Conservation (phyloP, 2,329 filamentous ascomycete genomes). For the Akanthomyces lecanii region DNA sequence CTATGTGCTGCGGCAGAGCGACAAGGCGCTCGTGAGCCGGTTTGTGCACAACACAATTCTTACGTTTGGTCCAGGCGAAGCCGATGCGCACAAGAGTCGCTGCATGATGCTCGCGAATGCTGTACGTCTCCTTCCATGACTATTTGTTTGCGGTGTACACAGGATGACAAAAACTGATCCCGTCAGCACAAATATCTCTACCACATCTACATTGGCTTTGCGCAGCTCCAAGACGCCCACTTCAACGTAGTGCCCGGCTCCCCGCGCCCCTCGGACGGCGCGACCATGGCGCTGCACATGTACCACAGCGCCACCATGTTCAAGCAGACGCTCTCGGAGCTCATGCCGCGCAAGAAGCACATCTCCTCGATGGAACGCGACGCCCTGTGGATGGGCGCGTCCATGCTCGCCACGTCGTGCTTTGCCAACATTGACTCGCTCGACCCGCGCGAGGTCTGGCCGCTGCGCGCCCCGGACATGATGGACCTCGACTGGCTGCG, state of each 20-base stretch:
- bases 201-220: conserved; percentile 10
- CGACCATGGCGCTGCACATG: conserved; percentile 23
- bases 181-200: conserved; percentile 8
- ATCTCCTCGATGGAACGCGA: conserved; percentile 35
- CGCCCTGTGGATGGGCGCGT: conserved; percentile 39
- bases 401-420: conserved; percentile 38
- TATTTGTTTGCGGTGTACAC: too few species aligned
- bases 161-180: neutral
- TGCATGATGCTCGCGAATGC: conserved; percentile 6
- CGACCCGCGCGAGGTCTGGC: conserved; percentile 48
- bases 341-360: conserved; percentile 20
- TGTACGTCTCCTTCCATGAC: neutral
- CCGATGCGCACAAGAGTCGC: neutral
- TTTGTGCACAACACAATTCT: conserved; percentile 9
- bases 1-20: conserved; percentile 5
- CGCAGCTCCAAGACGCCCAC: conserved; percentile 7
- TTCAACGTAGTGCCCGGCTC: neutral
- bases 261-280: neutral
- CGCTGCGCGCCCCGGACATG: conserved; percentile 37
- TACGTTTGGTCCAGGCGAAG: neutral
- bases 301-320: conserved; percentile 40
- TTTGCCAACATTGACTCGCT: conserved; percentile 39
- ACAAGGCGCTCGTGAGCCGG: conserved; percentile 7
- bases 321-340: conserved; percentile 34
- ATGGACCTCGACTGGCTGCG: conserved; percentile 52